Evolutionary conservation across 177 flowering plant species (phyloP), one percentile per base, ranked within the genome.

Genomic region (Tripterygium wilfordii): DNA sequence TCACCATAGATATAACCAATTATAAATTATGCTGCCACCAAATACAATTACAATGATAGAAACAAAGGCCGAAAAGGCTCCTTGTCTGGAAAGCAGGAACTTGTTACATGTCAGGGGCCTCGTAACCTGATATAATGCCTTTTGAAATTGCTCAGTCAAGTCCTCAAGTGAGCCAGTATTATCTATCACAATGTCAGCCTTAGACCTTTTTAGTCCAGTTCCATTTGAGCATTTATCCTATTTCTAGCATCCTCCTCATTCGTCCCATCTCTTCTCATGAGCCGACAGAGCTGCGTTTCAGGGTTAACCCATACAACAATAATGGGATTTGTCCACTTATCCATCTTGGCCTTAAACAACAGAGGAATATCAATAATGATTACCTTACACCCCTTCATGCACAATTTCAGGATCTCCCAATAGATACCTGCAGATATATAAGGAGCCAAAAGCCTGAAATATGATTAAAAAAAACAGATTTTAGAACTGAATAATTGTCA

Each of bases 221-320:
- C 29, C 80, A 76, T 80, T 60, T 92, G 98, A 45, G 98, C 82
- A 53, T 74, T 70, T 15, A 88, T 77, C 68, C 88, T 72, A 65
- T 74, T 83, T 45, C 60, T 63, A 14, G 96, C 94, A 52, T 92
- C 89, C 47, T 80, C 82, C 47, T 78, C 85, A 2, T 79, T 62
- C 25, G 72, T 39, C 39, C 65, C 57, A 62, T 92, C 96, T 60
- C 98, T 83, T 40, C 68, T 65, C 72, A 85, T 64, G 22, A 92
- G 86, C 29, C 96, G 72, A 35, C 62, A 71, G 51, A 86, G 86
- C 57, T 88, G 98, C 24, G 94, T 92, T 48, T 82, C 78, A 15
- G 82, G 83, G 53, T 84, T 84, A 15, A 88, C 96, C 94, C 96
- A 86, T 14, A 88, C 96, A 52, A 90, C 94, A 33, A 90, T 53